Evolutionary conservation across 73 alveolate species (phyloP).

Genomic region (Durusdinium trenchii): DNA sequence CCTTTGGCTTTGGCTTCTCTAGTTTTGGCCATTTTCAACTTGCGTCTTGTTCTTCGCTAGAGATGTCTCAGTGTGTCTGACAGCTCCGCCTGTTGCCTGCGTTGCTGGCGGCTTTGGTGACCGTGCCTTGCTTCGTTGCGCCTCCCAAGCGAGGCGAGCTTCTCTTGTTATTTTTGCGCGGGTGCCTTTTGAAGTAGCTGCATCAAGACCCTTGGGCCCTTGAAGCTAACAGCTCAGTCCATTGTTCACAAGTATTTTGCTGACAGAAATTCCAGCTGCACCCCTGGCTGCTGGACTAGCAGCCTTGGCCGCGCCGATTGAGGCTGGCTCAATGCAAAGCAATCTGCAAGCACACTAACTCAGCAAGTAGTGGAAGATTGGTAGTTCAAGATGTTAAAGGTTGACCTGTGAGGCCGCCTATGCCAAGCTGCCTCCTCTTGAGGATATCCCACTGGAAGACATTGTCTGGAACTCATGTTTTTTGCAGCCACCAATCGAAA

Average conservation of each 20-base stretch:
- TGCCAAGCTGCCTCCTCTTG: slow-evolving; percentile 40
- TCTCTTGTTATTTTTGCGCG: neutral
- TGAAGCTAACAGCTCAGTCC: too few relatives aligned
- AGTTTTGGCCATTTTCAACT: too few relatives aligned
- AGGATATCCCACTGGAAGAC: neutral
- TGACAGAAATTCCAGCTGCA: neutral
- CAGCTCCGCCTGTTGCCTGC: slow-evolving; percentile 61
- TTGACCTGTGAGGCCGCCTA: slow-evolving; percentile 37
- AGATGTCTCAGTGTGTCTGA: too few relatives aligned
- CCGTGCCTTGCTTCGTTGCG: slow-evolving; percentile 45
- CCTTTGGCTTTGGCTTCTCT: too few relatives aligned
- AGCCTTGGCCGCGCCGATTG: neutral
- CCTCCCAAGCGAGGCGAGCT: slow-evolving; percentile 66
- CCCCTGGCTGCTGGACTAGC: neutral
- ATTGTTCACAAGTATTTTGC: neutral
- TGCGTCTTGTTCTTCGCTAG: too few relatives aligned
- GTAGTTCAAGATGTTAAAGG: too few relatives aligned
- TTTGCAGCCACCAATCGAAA: neutral
- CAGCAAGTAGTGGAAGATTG: too few relatives aligned
- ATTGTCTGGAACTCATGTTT: neutral
- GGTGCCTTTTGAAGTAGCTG: neutral
- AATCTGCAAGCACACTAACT: neutral
- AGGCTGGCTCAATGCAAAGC: neutral
- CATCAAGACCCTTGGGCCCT: neutral
- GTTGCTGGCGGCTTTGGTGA: neutral